These are phyloP conservation scores for Gentiana dahurica DNA, from an alignment of 257 asterid species.

Conservation along the genomic window DNA sequence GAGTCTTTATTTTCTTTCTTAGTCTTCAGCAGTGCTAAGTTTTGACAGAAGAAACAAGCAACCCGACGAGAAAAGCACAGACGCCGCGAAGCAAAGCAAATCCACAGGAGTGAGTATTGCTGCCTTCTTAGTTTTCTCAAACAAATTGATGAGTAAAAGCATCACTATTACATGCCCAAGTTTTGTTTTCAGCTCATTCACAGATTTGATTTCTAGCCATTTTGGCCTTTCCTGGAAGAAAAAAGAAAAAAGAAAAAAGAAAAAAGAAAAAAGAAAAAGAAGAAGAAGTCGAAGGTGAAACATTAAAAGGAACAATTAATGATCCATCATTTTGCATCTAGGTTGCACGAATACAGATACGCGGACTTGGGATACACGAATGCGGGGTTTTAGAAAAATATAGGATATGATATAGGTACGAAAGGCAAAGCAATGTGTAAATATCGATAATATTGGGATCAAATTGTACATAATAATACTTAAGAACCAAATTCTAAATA, in stretches of 20 bases:
- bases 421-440: too few species aligned
- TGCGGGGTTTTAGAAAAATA: too few species aligned
- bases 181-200: conserved; percentile 75
- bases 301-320: too few species aligned
- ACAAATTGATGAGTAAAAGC: conserved; percentile 82
- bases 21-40: conserved; percentile 26
- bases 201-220: conserved; percentile 78
- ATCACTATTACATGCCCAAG: conserved; percentile 91
- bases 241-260: not conserved
- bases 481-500: too few species aligned
- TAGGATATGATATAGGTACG: too few species aligned
- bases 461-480: too few species aligned
- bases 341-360: too few species aligned
- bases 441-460: too few species aligned
- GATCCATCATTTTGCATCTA: too few species aligned
- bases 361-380: too few species aligned
- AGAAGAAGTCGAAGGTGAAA: not conserved
- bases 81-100: conserved; percentile 82
- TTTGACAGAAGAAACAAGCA: conserved; percentile 73
- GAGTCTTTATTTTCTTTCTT: not conserved
- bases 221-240: conserved; percentile 64
- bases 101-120: conserved; percentile 59
- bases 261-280: not conserved
- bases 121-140: conserved; percentile 88
- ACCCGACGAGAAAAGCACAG: conserved; percentile 65